phyloP scores from a whole-genome alignment of 2,329 filamentous ascomycete genomes.

The Claviceps purpurea region DNA sequence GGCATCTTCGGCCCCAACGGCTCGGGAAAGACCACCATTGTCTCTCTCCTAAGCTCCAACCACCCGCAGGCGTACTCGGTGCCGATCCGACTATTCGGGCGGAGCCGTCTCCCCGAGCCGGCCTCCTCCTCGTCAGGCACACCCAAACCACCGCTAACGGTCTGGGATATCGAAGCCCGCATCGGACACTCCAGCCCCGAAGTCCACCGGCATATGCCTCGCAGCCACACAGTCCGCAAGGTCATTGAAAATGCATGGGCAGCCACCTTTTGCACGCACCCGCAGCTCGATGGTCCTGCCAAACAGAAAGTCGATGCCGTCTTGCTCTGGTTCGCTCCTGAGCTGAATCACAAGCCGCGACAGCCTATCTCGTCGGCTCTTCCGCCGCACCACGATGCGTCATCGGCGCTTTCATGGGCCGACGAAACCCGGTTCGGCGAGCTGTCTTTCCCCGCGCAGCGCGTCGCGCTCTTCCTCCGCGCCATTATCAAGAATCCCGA shows the following conservation, averaged over 20 bases:
- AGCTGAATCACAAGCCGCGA: conserved; percentile 47
- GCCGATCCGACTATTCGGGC: conserved; percentile 76
- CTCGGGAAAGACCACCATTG: conserved; percentile 88
- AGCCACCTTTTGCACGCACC: conserved; percentile 65
- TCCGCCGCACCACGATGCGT: not conserved
- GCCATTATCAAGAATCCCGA: conserved; percentile 70
- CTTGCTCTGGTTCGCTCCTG: conserved; percentile 63
- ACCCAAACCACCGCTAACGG: conserved; percentile 49
- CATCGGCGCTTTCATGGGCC: conserved; percentile 44
- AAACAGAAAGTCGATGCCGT: conserved; percentile 51
- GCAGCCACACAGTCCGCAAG: conserved; percentile 56
- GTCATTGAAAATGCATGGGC: conserved; percentile 81
- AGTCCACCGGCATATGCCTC: conserved; percentile 85
- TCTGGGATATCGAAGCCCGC: conserved; percentile 82
- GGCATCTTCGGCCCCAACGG: conserved; percentile 89
- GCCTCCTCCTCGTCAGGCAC: conserved; percentile 37
- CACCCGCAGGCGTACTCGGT: conserved; percentile 89
- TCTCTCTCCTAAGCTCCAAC: conserved; percentile 87
- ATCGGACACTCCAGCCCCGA: conserved; percentile 92
- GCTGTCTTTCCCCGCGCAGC: conserved; percentile 68
- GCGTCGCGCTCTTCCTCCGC: conserved; percentile 71
- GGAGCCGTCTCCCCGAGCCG: conserved; percentile 61
- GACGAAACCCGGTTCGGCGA: conserved; percentile 55
- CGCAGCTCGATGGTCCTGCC: conserved; percentile 46
- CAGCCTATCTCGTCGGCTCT: not conserved